Conservation (phyloP, 345 rosid genomes). For the Theobroma cacao region DNA sequence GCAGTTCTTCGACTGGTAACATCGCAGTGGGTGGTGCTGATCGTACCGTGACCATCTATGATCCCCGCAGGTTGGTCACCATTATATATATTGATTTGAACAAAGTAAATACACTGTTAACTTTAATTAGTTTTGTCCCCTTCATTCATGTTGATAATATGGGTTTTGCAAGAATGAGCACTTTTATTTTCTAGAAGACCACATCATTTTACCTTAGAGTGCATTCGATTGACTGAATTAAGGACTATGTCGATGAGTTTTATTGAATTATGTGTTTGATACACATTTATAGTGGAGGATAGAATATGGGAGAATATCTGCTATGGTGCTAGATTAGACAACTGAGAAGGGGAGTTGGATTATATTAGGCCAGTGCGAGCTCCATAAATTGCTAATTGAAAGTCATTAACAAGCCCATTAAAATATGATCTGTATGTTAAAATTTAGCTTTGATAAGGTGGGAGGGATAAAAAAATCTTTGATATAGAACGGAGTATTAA, state of each 20-base stretch:
- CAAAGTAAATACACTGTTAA: neutral
- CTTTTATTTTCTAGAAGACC: neutral
- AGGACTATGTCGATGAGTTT: neutral
- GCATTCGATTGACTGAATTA: neutral
- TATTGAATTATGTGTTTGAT: neutral
- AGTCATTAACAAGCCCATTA: neutral
- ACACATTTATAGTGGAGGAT: neutral
- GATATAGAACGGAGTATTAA: neutral
- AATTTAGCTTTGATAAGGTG: neutral
- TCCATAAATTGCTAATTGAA: neutral
- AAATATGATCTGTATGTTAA: neutral
- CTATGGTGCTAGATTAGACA: neutral
- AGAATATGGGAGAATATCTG: neutral
- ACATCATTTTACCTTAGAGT: neutral
- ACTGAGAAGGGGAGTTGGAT: neutral
- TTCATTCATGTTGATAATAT: neutral
- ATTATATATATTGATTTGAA: neutral
- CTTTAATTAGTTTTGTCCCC: neutral
- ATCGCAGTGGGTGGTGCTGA: conserved; percentile 70
- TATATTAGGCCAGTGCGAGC: neutral
- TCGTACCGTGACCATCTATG: conserved; percentile 65
- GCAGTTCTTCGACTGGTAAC: conserved; percentile 50
- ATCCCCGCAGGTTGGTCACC: conserved; percentile 63
- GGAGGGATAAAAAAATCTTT: neutral
- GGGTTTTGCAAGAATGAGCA: neutral